A percentile compares a stretch with the other conserved stretches of the same genome.
Conservation (phyloP, 2,329 filamentous ascomycete species). For the Exserohilum rostratum region DNA sequence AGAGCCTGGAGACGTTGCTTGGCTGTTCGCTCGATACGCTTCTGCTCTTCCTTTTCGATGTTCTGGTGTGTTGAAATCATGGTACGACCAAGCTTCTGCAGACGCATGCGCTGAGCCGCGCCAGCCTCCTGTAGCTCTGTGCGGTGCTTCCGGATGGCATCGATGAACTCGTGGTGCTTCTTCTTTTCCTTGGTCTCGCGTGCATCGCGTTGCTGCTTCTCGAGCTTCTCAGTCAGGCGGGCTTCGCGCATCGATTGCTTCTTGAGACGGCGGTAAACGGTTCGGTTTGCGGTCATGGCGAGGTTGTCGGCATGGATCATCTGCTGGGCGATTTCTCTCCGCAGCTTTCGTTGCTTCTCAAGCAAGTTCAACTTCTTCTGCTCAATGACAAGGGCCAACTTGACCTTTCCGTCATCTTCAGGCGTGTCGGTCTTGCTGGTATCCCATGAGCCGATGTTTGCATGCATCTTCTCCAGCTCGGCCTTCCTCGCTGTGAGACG, state of each 20-base stretch:
- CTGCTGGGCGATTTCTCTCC: conserved; percentile 84
- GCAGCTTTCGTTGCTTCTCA: conserved; percentile 82
- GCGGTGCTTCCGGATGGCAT: conserved; percentile 82
- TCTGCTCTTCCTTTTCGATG: conserved; percentile 99
- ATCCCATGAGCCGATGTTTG: conserved; percentile 88
- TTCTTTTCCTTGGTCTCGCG: conserved; percentile 97
- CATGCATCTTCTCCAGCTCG: conserved; percentile 82
- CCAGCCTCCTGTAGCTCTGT: conserved; percentile 75
- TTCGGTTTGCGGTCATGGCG: conserved; percentile 94
- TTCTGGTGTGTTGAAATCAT: conserved; percentile 91
- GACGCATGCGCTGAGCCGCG: conserved; percentile 71
- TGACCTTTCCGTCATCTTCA: conserved; percentile 76
- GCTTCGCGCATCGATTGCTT: conserved; percentile 96
- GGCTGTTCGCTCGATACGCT: conserved; percentile 93
- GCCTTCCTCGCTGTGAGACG: conserved; percentile 83
- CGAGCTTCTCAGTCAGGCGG: conserved; percentile 95
- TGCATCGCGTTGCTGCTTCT: conserved; percentile 97
- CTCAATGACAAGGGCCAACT: conserved; percentile 90
- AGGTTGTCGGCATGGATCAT: conserved; percentile 97
- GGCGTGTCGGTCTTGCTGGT: conserved; percentile 70
- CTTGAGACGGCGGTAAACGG: conserved; percentile 91
- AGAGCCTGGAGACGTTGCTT: conserved; percentile 99
- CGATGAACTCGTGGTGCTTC: conserved; percentile 91
- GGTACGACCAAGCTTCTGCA: conserved; percentile 83
- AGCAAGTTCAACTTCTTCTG: conserved; percentile 91